Evolutionary conservation across 371 early-diverging fungal species (phyloP).

Genomic region (Mucor saturninus): DNA sequence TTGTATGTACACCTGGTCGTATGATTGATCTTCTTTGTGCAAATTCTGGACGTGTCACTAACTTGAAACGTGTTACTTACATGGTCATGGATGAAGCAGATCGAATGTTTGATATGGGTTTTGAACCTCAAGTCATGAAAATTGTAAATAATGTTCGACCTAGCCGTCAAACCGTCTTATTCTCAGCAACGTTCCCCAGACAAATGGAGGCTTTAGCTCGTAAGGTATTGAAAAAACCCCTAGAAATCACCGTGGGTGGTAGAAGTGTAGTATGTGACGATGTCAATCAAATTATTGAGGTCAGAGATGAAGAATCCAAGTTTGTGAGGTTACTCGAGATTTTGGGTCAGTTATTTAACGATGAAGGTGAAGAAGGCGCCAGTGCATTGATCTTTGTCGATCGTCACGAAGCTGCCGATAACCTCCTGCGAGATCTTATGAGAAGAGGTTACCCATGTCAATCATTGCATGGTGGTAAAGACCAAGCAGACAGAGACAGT

Average conservation of each 20-base stretch:
- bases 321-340: conserved; percentile 89
- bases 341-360: conserved; percentile 78
- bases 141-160: conserved; percentile 98
- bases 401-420: conserved; percentile 94
- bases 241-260: conserved; percentile 96
- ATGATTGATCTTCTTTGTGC: conserved; percentile 98
- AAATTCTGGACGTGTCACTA: conserved; percentile 95
- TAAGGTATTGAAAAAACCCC: conserved; percentile 85
- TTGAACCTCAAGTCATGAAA: conserved; percentile 97
- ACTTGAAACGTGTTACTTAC: conserved; percentile 92
- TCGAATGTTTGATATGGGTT: conserved; percentile 98
- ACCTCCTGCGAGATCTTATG: conserved; percentile 82
- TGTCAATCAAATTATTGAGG: conserved; percentile 90
- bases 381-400: conserved; percentile 93
- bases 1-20: conserved; percentile 99
- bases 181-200: conserved; percentile 96
- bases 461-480: conserved; percentile 96
- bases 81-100: conserved; percentile 99
- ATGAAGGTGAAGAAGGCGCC: conserved; percentile 60
- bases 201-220: conserved; percentile 98
- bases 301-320: conserved; percentile 83
- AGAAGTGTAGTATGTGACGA: conserved; percentile 88
- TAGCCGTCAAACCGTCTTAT: conserved; percentile 89
- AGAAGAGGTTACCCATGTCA: conserved; percentile 91
- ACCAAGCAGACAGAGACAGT: conserved; percentile 94